Base-by-base conservation (phyloP, 2,329 filamentous ascomycete species). In the Thielaviopsis musarum region DNA sequence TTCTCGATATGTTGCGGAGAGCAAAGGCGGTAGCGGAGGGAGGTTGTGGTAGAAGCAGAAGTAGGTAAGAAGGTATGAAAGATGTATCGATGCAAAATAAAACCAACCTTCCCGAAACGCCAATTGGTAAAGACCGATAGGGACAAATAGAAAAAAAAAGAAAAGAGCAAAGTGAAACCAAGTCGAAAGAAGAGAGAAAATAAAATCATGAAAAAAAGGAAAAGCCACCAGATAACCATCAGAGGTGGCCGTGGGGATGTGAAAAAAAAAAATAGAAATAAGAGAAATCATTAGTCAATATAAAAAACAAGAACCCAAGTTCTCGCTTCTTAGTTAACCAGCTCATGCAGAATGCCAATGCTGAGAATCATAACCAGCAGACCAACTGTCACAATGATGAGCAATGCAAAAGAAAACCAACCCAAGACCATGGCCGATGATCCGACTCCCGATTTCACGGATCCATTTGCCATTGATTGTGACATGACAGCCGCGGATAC, bases 291-390 rank as follows among this genome's bases (percentile, higher is more conserved):
- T 15, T n/a, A 45, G 17, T 45, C 38, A 45, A 45, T 45, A 45
- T 17, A 45, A n/a, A n/a, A n/a, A 45, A 15, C 38, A n/a, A 45
- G 17, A 45, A 15, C 17, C 15, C 5, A n/a, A 17, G 38, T 21
- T 24, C 53, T 19, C 5, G 38, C 26, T 58, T 45, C 56, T 48
- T 58, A 51, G 60, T 59, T 56, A 59, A 73, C 74, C 68, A 82
- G 72, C 66, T 86, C 79, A 65, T 82, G 79, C 64, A 96, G 74
- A 60, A 95, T 78, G 65, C 84, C 81, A 69, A 96, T 93, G 73
- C 90, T 96, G 70, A 97, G 75, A 67, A 96, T 95, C 90, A 97
- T 97, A 67, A 96, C 87, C 63, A 98, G 75, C 71, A 97, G 72
- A 59, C 91, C 93, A 67, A 97, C 93, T 55, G 91, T 97, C 58